Evolutionary conservation across 2,329 filamentous ascomycete species (phyloP).

Genomic region (Aspergillus vadensis): DNA sequence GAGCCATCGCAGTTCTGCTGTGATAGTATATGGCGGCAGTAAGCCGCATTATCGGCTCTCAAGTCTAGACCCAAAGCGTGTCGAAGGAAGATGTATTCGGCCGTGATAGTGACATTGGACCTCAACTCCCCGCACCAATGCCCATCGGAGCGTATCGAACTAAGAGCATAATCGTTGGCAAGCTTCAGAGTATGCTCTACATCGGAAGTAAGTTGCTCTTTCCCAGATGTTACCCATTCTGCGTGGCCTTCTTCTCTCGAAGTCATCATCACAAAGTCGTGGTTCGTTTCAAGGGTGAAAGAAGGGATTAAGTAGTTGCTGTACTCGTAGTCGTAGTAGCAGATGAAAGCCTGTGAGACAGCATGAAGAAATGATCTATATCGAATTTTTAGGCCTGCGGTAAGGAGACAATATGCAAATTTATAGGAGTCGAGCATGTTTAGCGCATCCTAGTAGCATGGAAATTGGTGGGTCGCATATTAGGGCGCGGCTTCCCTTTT

Average conservation of each 20-base stretch:
- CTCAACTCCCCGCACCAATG: constrained; percentile 31
- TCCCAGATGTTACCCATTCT: background rate
- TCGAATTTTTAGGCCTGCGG: no score
- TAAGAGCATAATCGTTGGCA: background rate
- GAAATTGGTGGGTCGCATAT: no score
- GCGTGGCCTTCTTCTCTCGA: background rate
- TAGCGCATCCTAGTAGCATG: no score
- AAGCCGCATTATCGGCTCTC: constrained; percentile 10
- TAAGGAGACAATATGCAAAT: no score
- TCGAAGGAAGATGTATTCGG: constrained; percentile 31
- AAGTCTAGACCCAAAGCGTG: constrained; percentile 27
- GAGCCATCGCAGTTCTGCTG: constrained; percentile 34
- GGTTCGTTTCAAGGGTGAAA: no score
- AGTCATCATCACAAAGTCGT: background rate
- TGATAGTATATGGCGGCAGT: constrained; percentile 18
- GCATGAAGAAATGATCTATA: no score
- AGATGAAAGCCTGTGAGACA: no score
- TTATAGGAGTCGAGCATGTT: no score
- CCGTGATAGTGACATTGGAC: constrained; percentile 26
- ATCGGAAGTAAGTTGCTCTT: background rate
- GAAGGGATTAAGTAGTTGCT: no score
- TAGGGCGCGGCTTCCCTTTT: no score
- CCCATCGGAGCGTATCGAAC: constrained; percentile 17
- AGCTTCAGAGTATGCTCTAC: background rate
- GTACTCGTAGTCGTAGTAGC: no score